These are phyloP conservation scores for Backusella liffmaniae DNA, from an alignment of 192 early-diverging fungal genomes.

Conservation along the genomic window DNA sequence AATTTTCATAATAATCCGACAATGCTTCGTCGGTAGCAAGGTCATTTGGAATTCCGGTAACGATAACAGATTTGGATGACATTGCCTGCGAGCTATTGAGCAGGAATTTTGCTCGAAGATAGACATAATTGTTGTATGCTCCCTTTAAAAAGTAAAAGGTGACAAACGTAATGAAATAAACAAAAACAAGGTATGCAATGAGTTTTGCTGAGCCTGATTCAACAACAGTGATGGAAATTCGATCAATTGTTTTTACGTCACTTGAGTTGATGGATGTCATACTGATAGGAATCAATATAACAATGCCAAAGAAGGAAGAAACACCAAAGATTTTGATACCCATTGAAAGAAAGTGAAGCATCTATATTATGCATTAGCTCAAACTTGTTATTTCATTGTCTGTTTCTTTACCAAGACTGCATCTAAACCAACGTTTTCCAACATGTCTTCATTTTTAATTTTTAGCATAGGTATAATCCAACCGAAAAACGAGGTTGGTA, in stretches of 20 bases:
- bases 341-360: slow-evolving; percentile 52
- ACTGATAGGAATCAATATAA: slow-evolving; percentile 49
- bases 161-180: slow-evolving; percentile 27
- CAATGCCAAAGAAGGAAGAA: slow-evolving; percentile 42
- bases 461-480: slow-evolving; percentile 50
- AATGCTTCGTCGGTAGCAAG: slow-evolving; percentile 52
- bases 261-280: not conserved
- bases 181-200: slow-evolving; percentile 34
- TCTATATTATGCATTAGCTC: slow-evolving; percentile 20
- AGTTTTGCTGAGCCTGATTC: slow-evolving; percentile 11
- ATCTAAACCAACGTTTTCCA: slow-evolving; percentile 59
- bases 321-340: slow-evolving; percentile 43
- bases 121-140: slow-evolving; percentile 21
- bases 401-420: slow-evolving; percentile 49
- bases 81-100: slow-evolving; percentile 1
- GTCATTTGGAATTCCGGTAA: slow-evolving; percentile 49
- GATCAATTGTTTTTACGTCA: not conserved
- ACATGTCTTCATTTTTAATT: slow-evolving; percentile 38
- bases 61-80: slow-evolving; percentile 45
- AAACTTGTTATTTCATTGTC: too few species aligned
- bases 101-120: slow-evolving; percentile 23
- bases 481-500: slow-evolving; percentile 48
- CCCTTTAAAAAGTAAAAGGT: slow-evolving; percentile 22
- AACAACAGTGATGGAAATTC: slow-evolving; percentile 27
- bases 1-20: slow-evolving; percentile 48